phyloP scores from a whole-genome alignment of 345 rosid species.

The Populus tremula region DNA sequence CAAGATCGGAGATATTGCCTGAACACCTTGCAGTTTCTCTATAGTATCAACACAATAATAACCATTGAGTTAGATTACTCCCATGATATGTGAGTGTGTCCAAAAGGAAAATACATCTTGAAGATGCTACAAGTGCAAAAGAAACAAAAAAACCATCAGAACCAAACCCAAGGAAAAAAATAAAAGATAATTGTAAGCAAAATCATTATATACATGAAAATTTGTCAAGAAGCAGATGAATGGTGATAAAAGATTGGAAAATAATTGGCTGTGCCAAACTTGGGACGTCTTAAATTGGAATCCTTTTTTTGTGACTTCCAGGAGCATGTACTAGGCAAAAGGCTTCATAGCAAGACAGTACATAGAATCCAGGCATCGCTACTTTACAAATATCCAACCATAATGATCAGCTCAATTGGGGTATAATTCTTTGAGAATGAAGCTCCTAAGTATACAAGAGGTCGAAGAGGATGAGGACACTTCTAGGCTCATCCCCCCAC shows the following conservation, averaged over 20 bases:
- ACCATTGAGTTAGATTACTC: slow-evolving; percentile 10
- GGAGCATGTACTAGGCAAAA: background rate
- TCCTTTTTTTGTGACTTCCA: background rate
- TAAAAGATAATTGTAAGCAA: no score
- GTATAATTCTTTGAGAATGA: background rate
- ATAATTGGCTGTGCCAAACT: background rate
- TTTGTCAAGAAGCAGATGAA: background rate
- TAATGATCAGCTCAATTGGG: no score
- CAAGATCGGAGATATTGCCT: slow-evolving; percentile 43
- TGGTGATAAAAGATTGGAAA: background rate
- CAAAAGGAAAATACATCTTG: slow-evolving; percentile 1
- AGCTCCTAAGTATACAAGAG: background rate
- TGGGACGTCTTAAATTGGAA: background rate
- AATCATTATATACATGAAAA: background rate
- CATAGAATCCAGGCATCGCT: background rate
- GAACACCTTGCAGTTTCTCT: slow-evolving; percentile 59
- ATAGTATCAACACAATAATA: slow-evolving; percentile 25
- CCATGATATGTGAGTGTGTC: background rate
- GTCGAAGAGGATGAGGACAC: background rate
- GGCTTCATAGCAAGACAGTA: background rate
- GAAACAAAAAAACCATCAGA: background rate
- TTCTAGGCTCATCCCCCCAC: background rate
- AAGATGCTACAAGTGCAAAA: background rate
- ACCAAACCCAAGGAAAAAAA: background rate
- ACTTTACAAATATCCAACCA: background rate